Evolutionary conservation across 768 basidiomycete genomes (phyloP).

Genomic region (Lepiota brunneoincarnata): DNA sequence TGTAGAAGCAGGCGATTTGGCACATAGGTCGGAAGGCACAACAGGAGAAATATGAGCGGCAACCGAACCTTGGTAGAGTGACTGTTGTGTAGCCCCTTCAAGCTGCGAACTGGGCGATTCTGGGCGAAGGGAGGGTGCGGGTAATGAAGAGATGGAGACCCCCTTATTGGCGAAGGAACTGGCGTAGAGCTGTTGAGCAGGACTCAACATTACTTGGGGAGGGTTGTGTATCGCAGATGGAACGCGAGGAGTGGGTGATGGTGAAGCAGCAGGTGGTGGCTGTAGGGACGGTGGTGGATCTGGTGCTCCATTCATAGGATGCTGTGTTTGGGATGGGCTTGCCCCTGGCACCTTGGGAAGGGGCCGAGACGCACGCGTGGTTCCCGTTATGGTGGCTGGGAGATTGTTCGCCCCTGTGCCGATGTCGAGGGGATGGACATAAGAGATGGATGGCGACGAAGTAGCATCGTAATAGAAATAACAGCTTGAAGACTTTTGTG

Average conservation of each 20-base stretch:
- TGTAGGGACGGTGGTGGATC: neutral
- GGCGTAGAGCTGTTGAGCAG: constrained; percentile 17
- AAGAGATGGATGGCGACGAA: neutral
- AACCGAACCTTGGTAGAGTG: constrained; percentile 6
- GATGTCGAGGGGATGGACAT: constrained; percentile 1
- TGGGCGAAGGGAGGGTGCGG: neutral
- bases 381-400: neutral
- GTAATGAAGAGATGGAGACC: neutral
- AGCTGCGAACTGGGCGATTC: neutral
- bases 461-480: constrained; percentile 4
- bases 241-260: neutral
- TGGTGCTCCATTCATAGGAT: neutral
- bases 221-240: neutral
- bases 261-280: neutral
- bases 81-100: neutral
- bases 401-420: neutral
- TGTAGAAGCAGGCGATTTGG: constrained; percentile 2
- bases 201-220: constrained; percentile 3
- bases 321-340: neutral
- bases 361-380: neutral
- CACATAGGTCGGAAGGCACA: neutral
- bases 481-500: neutral
- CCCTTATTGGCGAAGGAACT: constrained; percentile 9
- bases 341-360: constrained; percentile 6
- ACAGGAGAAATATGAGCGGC: neutral